These are phyloP conservation scores for Alternaria alternata DNA, from an alignment of 2,329 filamentous ascomycete genomes.

Conservation along the genomic window DNA sequence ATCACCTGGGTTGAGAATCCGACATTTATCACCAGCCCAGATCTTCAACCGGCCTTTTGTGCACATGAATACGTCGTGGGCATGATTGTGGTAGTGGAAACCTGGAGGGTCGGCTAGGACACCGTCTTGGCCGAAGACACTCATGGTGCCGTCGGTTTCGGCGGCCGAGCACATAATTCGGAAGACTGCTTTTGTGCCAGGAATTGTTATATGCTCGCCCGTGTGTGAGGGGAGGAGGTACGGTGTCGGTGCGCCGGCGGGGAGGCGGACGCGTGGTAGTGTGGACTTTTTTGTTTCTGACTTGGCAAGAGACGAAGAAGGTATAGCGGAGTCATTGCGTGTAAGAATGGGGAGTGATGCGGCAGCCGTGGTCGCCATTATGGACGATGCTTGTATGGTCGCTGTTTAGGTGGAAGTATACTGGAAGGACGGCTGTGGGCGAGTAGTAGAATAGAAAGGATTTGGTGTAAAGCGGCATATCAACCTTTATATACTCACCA, in stretches of 20 bases:
- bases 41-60: slow-evolving; percentile 28
- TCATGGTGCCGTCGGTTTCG: slow-evolving; percentile 27
- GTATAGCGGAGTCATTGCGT: neutral
- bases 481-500: neutral
- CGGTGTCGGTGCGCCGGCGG: slow-evolving; percentile 18
- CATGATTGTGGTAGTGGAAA: slow-evolving; percentile 31
- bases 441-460: neutral
- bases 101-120: slow-evolving; percentile 27
- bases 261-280: slow-evolving; percentile 16
- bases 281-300: neutral
- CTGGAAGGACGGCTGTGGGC: neutral
- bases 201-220: slow-evolving; percentile 26
- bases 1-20: slow-evolving; percentile 27
- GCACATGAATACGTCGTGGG: slow-evolving; percentile 34
- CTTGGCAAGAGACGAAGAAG: neutral
- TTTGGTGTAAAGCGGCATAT: neutral
- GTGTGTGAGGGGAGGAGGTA: slow-evolving; percentile 29
- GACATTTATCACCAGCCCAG: slow-evolving; percentile 27
- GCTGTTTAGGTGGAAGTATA: neutral
- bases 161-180: slow-evolving; percentile 26
- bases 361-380: neutral
- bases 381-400: neutral
- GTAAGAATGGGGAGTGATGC: neutral
- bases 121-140: slow-evolving; percentile 29
- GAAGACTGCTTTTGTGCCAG: slow-evolving; percentile 26